Percentiles rank a stretch among this genome's conserved stretches.
Evolutionary conservation across 768 basidiomycete genomes (phyloP).

Genomic region (Sporobolomyces phaffii): DNA sequence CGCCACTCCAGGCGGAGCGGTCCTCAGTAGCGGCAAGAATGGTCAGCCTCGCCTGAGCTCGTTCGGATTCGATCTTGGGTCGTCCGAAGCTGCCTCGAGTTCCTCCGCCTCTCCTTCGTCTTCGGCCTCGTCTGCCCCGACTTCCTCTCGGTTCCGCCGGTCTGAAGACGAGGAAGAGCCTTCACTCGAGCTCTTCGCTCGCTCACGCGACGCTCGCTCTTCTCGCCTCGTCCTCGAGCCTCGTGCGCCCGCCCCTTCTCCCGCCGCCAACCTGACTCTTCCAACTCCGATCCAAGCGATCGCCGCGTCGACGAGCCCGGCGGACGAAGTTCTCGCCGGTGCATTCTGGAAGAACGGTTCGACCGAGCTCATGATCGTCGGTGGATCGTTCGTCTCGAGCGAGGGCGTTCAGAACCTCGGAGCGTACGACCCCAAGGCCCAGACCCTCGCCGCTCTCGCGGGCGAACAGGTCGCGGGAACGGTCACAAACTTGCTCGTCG

Average conservation of each 20-base stretch:
- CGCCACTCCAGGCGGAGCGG: conserved; percentile 52
- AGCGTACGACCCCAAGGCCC: conserved; percentile 60
- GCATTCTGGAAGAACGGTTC: conserved; percentile 81
- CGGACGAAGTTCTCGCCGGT: conserved; percentile 73
- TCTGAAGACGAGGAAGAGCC: conserved; percentile 51
- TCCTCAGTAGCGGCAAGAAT: conserved; percentile 40
- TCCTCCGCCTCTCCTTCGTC: conserved; percentile 43
- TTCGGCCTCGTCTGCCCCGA: conserved; percentile 37
- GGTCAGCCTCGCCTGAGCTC: conserved; percentile 16
- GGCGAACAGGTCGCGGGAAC: conserved; percentile 66
- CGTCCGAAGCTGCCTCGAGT: conserved; percentile 26
- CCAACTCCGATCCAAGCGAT: conserved; percentile 27
- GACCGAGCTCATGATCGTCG: conserved; percentile 68
- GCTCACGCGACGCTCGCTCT: not conserved
- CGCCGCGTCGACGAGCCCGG: not conserved
- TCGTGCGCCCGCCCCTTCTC: conserved; percentile 4
- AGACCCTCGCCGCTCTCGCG: conserved; percentile 54
- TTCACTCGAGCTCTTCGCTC: conserved; percentile 25
- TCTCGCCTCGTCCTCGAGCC: conserved; percentile 20
- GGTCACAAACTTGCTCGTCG: conserved; percentile 68
- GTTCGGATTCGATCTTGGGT: conserved; percentile 32
- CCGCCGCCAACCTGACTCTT: conserved; percentile 30
- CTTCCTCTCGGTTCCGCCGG: conserved; percentile 40
- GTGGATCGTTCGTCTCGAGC: conserved; percentile 70
- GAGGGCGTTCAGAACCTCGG: conserved; percentile 48